A percentile compares a stretch with the other conserved stretches of the same genome.
These are phyloP conservation scores for Candida taoyuanica DNA, from an alignment of 805 yeast species.

Conservation along the genomic window DNA sequence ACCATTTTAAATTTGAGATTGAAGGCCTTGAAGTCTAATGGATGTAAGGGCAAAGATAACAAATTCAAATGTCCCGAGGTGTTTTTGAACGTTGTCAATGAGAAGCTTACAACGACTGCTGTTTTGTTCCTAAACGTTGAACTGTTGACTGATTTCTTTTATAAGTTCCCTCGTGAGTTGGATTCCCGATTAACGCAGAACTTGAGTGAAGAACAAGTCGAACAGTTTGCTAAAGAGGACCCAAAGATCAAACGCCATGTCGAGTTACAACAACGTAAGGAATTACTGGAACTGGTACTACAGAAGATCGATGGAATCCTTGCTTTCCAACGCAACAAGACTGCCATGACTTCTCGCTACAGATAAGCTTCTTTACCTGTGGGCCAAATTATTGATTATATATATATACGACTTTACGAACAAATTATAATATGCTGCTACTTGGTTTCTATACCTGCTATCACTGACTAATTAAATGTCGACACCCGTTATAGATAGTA, in stretches of 20 bases:
- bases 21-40: conserved; percentile 66
- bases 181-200: conserved; percentile 66
- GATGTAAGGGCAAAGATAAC: conserved; percentile 73
- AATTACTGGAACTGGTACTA: conserved; percentile 76
- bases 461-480: too few relatives aligned
- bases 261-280: conserved; percentile 90
- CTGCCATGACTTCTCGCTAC: conserved; percentile 8
- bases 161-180: conserved; percentile 91
- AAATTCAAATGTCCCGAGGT: conserved; percentile 93
- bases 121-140: conserved; percentile 92
- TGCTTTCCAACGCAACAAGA: conserved; percentile 31
- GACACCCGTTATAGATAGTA: too few relatives aligned
- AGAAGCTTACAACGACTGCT: conserved; percentile 88
- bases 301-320: conserved; percentile 66
- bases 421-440: too few relatives aligned
- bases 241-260: conserved; percentile 86
- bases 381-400: too few relatives aligned
- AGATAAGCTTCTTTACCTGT: too few relatives aligned
- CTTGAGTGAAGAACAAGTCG: conserved; percentile 73
- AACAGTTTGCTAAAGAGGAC: conserved; percentile 84
- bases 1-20: conserved; percentile 69
- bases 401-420: too few relatives aligned
- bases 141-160: conserved; percentile 87
- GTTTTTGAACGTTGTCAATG: conserved; percentile 86
- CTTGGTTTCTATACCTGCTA: too few relatives aligned